phyloP scores from a whole-genome alignment of 306 rosid genomes.

The Glycine latifolia region DNA sequence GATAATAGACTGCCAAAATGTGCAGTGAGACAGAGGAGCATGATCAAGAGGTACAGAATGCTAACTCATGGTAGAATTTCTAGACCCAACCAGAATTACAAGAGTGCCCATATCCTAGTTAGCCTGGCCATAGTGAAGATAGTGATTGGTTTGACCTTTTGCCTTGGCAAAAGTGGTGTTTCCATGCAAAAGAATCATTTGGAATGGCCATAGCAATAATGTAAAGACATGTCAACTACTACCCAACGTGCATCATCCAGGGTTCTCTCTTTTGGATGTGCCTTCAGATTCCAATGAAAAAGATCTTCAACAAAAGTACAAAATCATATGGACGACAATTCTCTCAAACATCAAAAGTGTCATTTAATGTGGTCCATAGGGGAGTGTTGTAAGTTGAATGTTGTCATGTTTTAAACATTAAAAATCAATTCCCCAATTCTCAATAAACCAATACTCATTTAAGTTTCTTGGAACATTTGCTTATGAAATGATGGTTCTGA shows the following conservation, averaged over 20 bases:
- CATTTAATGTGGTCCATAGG: conserved; percentile 11
- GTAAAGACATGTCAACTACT: neutral
- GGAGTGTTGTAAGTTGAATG: neutral
- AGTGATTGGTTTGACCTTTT: conserved; percentile 26
- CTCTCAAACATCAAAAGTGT: neutral
- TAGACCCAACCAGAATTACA: conserved; percentile 40
- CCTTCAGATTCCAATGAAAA: conserved; percentile 7
- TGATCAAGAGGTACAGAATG: conserved; percentile 43
- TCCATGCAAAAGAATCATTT: conserved; percentile 50
- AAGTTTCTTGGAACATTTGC: conserved; percentile 1
- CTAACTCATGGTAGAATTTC: conserved; percentile 42
- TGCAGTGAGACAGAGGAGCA: conserved; percentile 47
- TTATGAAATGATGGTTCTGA: conserved; percentile 34
- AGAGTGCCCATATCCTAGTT: conserved; percentile 40
- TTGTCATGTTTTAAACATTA: neutral
- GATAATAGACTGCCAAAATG: conserved; percentile 46
- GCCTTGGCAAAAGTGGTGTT: conserved; percentile 46
- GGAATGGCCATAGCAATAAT: conserved; percentile 32
- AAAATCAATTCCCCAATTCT: conserved; percentile 16
- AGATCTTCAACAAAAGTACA: conserved; percentile 26
- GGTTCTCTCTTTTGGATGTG: conserved; percentile 32
- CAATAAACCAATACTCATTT: conserved; percentile 29
- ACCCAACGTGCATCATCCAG: conserved; percentile 24
- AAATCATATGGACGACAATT: conserved; percentile 5
- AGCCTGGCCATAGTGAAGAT: conserved; percentile 17